Evolutionary conservation across 2,329 filamentous ascomycete genomes (phyloP), one percentile per base, ranked within the genome.

Genomic region (Phialophora expanda): DNA sequence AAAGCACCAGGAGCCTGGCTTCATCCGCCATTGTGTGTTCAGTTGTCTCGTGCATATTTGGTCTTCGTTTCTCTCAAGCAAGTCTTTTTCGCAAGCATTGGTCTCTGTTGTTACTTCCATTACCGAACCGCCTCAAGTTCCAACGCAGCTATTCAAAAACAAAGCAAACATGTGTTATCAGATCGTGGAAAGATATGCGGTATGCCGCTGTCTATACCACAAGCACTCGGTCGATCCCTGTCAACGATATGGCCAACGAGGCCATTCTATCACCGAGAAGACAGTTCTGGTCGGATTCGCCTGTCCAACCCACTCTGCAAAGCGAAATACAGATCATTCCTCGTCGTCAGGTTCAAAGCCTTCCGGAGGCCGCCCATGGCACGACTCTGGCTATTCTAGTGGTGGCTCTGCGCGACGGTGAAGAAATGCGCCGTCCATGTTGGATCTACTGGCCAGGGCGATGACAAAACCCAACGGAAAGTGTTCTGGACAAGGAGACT

Each of bases 201-300:
- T 90, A 63, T 97, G 93, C 84, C 86, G 88, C 70, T 97, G 93
- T 80, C 84, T 94, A 73, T 96, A 97, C 83, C 92, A 94, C 82
- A 85, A 89, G 75, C 93, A 97, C 77, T 88, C 91, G 56, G 85
- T 97, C 73, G 93, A 97, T 75, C 90, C 90, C 67, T 97, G 93
- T 76, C 83, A 87, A 56, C 83, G 87, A 41, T 92, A 92, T 76
- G 90, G 90, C 67, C 88, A 90, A 66, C 86, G 87, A 57, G 89
- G 89, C 55, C 93, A 97, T 75, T 73, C 74, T 54, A 81, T 93
- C 64, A 87, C 92, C 71, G 88, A 91, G 74, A 89, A 90, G 76
- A 90, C 86, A 6, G 90, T 97, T 59, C 83, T 91, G 22, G 92
- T 97, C 26, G 93, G 93, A 59, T 95, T 95, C 75, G 85, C 89